Conservation (phyloP, 805 yeast species). For the Lachancea nothofagi region DNA sequence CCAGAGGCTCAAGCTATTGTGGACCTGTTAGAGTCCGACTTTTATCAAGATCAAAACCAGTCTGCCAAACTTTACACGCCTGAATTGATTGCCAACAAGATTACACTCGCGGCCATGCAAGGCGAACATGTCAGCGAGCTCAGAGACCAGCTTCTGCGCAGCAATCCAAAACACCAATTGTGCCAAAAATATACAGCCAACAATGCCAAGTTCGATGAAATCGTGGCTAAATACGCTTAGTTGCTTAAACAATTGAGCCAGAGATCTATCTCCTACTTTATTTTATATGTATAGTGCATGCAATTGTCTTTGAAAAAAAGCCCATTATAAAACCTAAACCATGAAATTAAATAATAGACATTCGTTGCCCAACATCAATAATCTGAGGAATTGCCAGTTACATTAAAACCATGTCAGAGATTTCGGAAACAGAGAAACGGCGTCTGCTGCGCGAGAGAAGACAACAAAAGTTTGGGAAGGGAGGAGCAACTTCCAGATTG, state of each 20-base stretch:
- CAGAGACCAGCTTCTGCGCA: slow-evolving; percentile 40
- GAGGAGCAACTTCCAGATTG: slow-evolving; percentile 49
- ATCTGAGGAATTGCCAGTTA: no score
- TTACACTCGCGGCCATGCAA: slow-evolving; percentile 54
- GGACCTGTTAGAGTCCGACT: slow-evolving; percentile 41
- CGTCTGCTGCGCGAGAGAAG: slow-evolving; percentile 56
- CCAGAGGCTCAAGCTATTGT: slow-evolving; percentile 77
- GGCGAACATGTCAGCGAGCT: slow-evolving; percentile 42
- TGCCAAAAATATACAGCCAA: slow-evolving; percentile 57
- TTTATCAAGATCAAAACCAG: slow-evolving; percentile 32
- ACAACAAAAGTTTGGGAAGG: slow-evolving; percentile 54
- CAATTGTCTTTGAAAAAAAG: no score
- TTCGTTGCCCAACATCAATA: not conserved
- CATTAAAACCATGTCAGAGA: slow-evolving; percentile 37
- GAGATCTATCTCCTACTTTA: no score
- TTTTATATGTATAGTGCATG: no score
- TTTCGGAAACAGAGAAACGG: slow-evolving; percentile 54
- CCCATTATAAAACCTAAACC: not conserved
- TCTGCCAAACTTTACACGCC: slow-evolving; percentile 32
- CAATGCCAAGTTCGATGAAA: slow-evolving; percentile 57
- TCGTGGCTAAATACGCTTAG: slow-evolving; percentile 53
- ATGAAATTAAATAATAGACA: not conserved
- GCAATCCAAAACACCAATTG: slow-evolving; percentile 53
- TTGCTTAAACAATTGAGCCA: no score
- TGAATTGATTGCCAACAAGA: slow-evolving; percentile 58